Base-by-base conservation (phyloP, 371 early-diverging fungal species). In the Mortierella sp. region DNA sequence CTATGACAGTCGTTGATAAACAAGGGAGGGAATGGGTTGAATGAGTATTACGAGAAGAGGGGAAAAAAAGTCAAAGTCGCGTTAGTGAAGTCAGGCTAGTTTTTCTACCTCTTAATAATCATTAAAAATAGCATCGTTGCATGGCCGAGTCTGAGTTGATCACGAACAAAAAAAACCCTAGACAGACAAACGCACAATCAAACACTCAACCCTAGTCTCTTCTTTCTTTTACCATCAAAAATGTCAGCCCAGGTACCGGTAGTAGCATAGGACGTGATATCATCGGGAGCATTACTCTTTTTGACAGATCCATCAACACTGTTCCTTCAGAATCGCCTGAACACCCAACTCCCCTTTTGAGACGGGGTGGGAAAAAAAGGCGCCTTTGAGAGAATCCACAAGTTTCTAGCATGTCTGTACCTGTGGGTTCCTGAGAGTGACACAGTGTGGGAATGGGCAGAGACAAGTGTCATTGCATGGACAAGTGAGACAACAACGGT, bases 241-340 rank as follows among this genome's bases (percentile, higher is more conserved):
- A 91, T 91, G 74, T 91, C 75, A 74, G 90, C 92, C 91, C 92
- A 92, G 47, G 76, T 76, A 4, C 76, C 80, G 40, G 69, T 34
- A 24, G 72, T 80, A 43, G 80, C 76, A 58, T 76, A 80, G 52
- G 66, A 66, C 1, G 76, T 76, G 50, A 76, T 76, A 37, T 80
- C 80, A n/a, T 31, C 66, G 24, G 80, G 70, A 4, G 73, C 73
- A 22, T 75, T 76, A 43, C 80, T 76, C 80, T 80, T 76, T n/a
- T 44, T 80, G 80, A 43, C 80, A 80, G 9, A 76, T 80, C 80
- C 80, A 80, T 76, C 80, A 80, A 70, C 80, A 80, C 63, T 70
- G 80, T 10, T 68, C 80, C 65, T 64, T 61, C 14, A 76, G 80
- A 31, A 80, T 68, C 2, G 76, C 66, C 9, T 72, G 52, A 50